A percentile compares a stretch with the other conserved stretches of the same genome.
phyloP scores from a whole-genome alignment of 2,329 filamentous ascomycete species.

The Beauveria australis region DNA sequence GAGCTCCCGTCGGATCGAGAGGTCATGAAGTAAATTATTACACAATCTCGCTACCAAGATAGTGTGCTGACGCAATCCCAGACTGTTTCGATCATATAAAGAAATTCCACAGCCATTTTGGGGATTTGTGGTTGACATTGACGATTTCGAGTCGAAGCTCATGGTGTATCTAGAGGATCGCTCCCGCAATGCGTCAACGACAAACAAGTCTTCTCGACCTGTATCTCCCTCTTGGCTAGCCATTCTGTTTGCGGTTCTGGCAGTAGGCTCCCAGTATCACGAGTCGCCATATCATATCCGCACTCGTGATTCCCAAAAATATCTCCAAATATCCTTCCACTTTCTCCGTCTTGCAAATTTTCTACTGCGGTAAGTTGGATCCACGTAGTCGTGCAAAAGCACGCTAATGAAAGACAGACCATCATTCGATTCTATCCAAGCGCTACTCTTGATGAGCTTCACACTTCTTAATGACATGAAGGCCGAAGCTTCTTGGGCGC shows the following conservation, averaged over 20 bases:
- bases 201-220: slow-evolving; percentile 37
- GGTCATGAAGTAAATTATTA: slow-evolving; percentile 52
- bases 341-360: slow-evolving; percentile 58
- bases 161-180: slow-evolving; percentile 59
- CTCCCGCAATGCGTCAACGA: slow-evolving; percentile 44
- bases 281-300: slow-evolving; percentile 55
- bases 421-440: slow-evolving; percentile 58
- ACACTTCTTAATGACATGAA: slow-evolving; percentile 63
- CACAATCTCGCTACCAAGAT: background rate
- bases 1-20: slow-evolving; percentile 58
- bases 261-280: slow-evolving; percentile 58
- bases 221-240: slow-evolving; percentile 59
- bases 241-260: slow-evolving; percentile 56
- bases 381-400: background rate
- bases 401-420: slow-evolving; percentile 32
- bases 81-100: slow-evolving; percentile 58
- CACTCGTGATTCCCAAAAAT: slow-evolving; percentile 51
- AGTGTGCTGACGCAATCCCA: slow-evolving; percentile 19
- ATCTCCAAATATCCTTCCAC: slow-evolving; percentile 57
- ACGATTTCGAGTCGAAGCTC: slow-evolving; percentile 55
- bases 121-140: slow-evolving; percentile 59
- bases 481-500: slow-evolving; percentile 58
- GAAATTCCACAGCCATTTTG: slow-evolving; percentile 60
- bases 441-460: slow-evolving; percentile 53
- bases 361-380: slow-evolving; percentile 39